Base-by-base conservation (phyloP, 1,284 basidiomycete genomes). In the Rugosomyces carneus region DNA sequence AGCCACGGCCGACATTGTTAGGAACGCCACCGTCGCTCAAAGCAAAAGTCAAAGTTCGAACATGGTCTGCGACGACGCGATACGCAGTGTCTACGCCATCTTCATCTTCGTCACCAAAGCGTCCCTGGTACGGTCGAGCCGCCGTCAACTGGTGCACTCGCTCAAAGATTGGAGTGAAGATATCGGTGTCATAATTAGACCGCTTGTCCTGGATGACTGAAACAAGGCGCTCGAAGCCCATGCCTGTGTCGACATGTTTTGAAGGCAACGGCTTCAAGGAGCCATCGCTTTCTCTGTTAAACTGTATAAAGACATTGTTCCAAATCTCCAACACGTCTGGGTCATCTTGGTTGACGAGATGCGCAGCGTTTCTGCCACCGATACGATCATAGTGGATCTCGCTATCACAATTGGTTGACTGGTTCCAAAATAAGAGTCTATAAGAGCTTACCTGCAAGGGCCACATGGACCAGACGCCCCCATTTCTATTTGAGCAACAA, bases 251-350 rank as follows among this genome's bases (percentile, higher is more conserved):
- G 54, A 99, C 89, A 61, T 99, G 95, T 68, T 94, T 93, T 39
- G 88, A 82, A 19, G 96, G 95, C 15, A 99, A 78, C 1, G 81
- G 54, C 48, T 81, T 83, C 13, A 99, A 76, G 13, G 82, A 81
- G 43, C 89, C 89, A 51, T 93, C 88, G 34, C 84, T 78, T 67
- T 98, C 95, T 34, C 95, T 88, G 67, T 99, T 99, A 74, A 89
- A 99, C 60, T 97, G 93, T 61, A 99, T 98, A 67, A 98, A 99
- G 48, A 99, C 95, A 66, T 96, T 96, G 74, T 99, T 99, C 95
- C 95, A 99, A 59, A 99, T 94, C 68, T 99, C 96, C 50, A 99
- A 78, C 4, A 99, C 95, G 57, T 94, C 82, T 3, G 95, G 91
- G 62, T 99, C 93, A 64, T 98, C 93, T 59, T 85, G 77, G 67